These are phyloP conservation scores for Lenzites betulinus DNA, from an alignment of 768 basidiomycete species.

Conservation along the genomic window DNA sequence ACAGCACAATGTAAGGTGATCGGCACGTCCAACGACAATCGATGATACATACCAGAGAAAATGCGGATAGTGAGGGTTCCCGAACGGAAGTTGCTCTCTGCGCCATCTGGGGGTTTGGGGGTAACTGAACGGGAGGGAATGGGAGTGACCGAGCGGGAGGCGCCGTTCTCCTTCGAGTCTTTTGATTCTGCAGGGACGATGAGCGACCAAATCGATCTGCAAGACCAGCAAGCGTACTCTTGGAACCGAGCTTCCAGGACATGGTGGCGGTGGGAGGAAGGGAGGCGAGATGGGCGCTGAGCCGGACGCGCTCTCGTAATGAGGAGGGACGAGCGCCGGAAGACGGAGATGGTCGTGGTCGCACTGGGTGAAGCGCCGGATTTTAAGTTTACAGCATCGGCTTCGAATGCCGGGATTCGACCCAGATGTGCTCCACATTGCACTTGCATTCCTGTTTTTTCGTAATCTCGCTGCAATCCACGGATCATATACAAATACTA, in stretches of 20 bases:
- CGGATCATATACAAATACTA: too few relatives aligned
- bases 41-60: constrained; percentile 70
- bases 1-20: constrained; percentile 15
- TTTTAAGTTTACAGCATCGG: too few relatives aligned
- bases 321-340: neutral
- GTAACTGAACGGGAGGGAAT: constrained; percentile 82
- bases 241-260: constrained; percentile 34
- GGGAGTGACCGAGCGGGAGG: constrained; percentile 79
- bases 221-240: constrained; percentile 25
- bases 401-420: too few relatives aligned
- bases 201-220: neutral
- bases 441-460: too few relatives aligned
- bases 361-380: too few relatives aligned
- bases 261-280: constrained; percentile 15
- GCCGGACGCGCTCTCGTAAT: constrained; percentile 2
- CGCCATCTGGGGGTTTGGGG: constrained; percentile 49
- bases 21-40: neutral
- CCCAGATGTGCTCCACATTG: too few relatives aligned
- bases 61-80: constrained; percentile 96
- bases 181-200: constrained; percentile 52
- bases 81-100: constrained; percentile 61
- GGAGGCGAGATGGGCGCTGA: neutral
- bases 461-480: too few relatives aligned
- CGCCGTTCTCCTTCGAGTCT: constrained; percentile 69
- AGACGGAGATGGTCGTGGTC: neutral